Percentiles rank a stretch among this genome's conserved stretches.
Evolutionary conservation across 176 grass and related monocot genomes (phyloP).

Genomic region (Calamus simplicifolius): DNA sequence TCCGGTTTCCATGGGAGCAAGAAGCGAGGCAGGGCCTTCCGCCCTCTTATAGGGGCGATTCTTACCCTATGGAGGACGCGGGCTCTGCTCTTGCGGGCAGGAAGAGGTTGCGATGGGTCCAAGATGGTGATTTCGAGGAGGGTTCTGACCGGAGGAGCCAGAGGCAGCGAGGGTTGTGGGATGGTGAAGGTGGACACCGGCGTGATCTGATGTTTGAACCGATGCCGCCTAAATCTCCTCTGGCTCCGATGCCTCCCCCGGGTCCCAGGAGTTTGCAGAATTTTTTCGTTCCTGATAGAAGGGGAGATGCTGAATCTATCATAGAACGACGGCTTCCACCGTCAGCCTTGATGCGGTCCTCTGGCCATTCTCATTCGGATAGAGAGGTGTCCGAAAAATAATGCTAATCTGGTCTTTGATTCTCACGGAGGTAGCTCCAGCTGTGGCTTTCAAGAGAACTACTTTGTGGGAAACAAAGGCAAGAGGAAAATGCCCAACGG

Average conservation of each 20-base stretch:
- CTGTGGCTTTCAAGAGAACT: constrained; percentile 10
- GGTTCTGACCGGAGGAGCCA: background rate
- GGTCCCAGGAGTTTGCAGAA: background rate
- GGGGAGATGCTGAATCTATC: background rate
- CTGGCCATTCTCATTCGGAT: background rate
- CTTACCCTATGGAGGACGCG: background rate
- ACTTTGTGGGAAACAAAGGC: constrained; percentile 31
- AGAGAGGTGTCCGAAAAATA: constrained; percentile 22
- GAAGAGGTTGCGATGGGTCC: constrained; percentile 5
- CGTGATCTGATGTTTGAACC: background rate
- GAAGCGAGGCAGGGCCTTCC: constrained; percentile 5
- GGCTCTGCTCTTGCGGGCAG: background rate
- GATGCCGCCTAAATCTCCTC: background rate
- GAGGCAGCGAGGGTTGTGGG: background rate
- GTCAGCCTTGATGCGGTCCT: background rate
- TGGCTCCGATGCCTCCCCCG: too few relatives aligned
- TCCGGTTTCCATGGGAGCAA: constrained; percentile 9
- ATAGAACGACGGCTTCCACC: background rate
- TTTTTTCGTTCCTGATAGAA: background rate
- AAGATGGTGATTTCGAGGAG: constrained; percentile 2
- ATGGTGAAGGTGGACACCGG: background rate
- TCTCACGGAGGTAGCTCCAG: constrained; percentile 6
- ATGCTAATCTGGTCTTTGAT: background rate
- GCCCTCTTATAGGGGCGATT: background rate
- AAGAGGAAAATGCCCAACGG: constrained; percentile 40